Base-by-base conservation (phyloP, 345 rosid genomes). In the Erysimum cheiranthoides region DNA sequence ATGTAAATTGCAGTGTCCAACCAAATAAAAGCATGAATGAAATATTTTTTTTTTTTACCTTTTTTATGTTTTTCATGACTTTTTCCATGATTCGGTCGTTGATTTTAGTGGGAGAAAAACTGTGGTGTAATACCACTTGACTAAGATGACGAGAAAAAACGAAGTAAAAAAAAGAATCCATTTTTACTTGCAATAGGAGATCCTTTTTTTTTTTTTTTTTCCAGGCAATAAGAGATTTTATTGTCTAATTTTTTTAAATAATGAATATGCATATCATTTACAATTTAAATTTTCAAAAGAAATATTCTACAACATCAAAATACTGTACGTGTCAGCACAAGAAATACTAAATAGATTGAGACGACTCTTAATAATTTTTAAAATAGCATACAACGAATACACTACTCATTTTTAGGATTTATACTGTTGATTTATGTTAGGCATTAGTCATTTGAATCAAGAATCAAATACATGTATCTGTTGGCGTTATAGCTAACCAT, bases 351-450 rank as follows among this genome's bases (percentile, higher is more conserved):
- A 30, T 50, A 30, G 2, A 72, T 30, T 28, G 62, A 38, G 34
- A 51, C 2, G 42, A 62, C 53, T 51, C 38, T 14, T 17, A 5
- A 43, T 4, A 14, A 12, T 6, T 4, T 50, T 43, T 35, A 16
- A 70, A 8, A 40, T 35, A 47, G 67, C 39, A 46, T 27, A 34
- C 18, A 61, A 21, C 36, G 16, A 21, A 43, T 49, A 17, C 45
- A 40, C 14, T 63, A 45, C 40, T 32, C 45, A 63, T n/a, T 53
- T 73, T 31, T 32, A 73, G 71, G 64, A 63, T 42, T 25, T 42
- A 18, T 4, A 53, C 47, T 73, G 77, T 32, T 70, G 11, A 45
- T 39, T 30, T 12, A 18, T 63, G 70, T 73, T 62, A 73, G 70
- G 70, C 64, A 53, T 51, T 21, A 54, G 57, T 43, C 64, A 43